Conservation (phyloP, 1,284 basidiomycete genomes). For the Cryptococcus depauperatus region DNA sequence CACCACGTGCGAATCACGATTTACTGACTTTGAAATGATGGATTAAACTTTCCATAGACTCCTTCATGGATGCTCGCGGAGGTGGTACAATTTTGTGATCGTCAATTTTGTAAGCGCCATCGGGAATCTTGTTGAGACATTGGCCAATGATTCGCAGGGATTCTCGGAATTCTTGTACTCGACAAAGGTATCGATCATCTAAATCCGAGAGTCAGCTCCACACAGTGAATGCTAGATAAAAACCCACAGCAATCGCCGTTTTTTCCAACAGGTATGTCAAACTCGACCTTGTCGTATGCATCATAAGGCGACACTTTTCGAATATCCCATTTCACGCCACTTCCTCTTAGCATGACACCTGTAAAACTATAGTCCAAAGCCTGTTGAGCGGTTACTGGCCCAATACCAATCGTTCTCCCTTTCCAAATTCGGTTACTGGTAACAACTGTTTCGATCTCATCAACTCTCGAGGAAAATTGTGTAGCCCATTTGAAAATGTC, state of each 20-base stretch:
- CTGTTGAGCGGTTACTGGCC: conserved; percentile 82
- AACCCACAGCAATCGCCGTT: conserved; percentile 80
- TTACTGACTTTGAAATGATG: conserved; percentile 85
- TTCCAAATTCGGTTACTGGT: conserved; percentile 99
- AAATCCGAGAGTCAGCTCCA: not conserved
- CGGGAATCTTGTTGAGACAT: conserved; percentile 95
- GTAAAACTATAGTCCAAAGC: conserved; percentile 91
- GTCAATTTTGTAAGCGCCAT: conserved; percentile 87
- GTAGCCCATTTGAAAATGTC: conserved; percentile 98
- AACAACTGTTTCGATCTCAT: conserved; percentile 97
- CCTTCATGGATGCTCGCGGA: conserved; percentile 95
- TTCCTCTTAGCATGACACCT: conserved; percentile 94
- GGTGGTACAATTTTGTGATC: conserved; percentile 98
- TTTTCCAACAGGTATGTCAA: conserved; percentile 91
- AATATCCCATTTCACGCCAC: conserved; percentile 91
- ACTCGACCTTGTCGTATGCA: conserved; percentile 96
- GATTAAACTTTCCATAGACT: conserved; percentile 95
- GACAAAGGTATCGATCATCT: conserved; percentile 70
- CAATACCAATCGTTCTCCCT: conserved; percentile 83
- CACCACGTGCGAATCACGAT: not conserved
- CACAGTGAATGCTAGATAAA: no score
- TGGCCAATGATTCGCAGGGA: conserved; percentile 83
- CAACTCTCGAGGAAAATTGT: conserved; percentile 73
- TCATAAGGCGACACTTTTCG: conserved; percentile 90
- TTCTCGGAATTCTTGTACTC: conserved; percentile 97